Evolutionary conservation across 2,329 filamentous ascomycete genomes (phyloP).

Genomic region (Penicillium vulpinum): DNA sequence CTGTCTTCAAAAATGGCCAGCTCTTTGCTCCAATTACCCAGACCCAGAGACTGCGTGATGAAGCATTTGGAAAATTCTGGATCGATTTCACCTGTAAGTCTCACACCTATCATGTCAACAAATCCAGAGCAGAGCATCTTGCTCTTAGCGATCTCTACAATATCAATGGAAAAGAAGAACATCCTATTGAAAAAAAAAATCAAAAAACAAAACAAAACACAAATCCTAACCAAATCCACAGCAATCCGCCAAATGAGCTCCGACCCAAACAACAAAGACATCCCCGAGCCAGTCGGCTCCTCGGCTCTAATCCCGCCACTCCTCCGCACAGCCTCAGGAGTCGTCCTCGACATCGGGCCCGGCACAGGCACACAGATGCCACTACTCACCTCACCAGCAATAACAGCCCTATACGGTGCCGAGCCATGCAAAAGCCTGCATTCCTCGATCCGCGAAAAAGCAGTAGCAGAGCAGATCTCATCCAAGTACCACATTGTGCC

Average conservation of each 20-base stretch:
- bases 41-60: conserved; percentile 35
- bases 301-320: conserved; percentile 44
- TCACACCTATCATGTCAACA: neutral
- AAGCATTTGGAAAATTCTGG: conserved; percentile 46
- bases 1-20: conserved; percentile 36
- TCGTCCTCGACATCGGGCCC: conserved; percentile 53
- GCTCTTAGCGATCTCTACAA: neutral
- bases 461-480: conserved; percentile 42
- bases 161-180: neutral
- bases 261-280: conserved; percentile 13
- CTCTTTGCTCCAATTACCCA: conserved; percentile 37
- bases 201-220: neutral
- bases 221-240: conserved; percentile 1
- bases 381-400: conserved; percentile 45
- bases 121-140: neutral
- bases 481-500: conserved; percentile 53
- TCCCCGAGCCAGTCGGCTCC: conserved; percentile 25
- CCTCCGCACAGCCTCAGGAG: conserved; percentile 42
- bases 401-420: conserved; percentile 54
- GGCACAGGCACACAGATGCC: conserved; percentile 54
- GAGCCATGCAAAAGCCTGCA: conserved; percentile 56
- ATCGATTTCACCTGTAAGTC: conserved; percentile 38
- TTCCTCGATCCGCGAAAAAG: conserved; percentile 42
- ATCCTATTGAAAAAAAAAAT: neutral
- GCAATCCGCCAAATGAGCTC: conserved; percentile 12